These are phyloP conservation scores for Ceratocystis eucalypticola DNA, from an alignment of 2,329 filamentous ascomycete genomes.

Conservation along the genomic window DNA sequence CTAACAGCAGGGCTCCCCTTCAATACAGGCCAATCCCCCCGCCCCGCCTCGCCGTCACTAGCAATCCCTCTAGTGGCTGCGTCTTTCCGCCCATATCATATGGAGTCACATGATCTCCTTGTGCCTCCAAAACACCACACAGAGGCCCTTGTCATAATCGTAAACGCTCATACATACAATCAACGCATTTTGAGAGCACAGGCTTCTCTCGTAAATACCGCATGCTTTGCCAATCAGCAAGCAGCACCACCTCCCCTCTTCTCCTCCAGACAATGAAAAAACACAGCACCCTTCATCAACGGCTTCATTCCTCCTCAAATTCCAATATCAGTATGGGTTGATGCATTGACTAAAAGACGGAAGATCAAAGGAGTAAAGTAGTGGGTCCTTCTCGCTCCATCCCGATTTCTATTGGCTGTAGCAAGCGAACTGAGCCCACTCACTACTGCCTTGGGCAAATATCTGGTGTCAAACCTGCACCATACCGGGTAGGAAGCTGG, in stretches of 20 bases:
- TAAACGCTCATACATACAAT: not conserved
- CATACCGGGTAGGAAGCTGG: not conserved
- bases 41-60: too few relatives aligned
- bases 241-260: not conserved
- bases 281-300: not conserved
- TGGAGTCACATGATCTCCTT: too few relatives aligned
- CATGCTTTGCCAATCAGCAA: not conserved
- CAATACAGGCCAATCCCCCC: too few relatives aligned
- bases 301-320: not conserved
- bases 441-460: not conserved
- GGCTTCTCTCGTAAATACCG: not conserved
- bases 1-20: too few relatives aligned
- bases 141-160: not conserved
- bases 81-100: too few relatives aligned
- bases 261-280: not conserved
- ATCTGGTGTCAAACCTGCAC: not conserved
- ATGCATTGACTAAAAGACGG: not conserved
- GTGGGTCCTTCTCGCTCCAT: slow-evolving; percentile 14
- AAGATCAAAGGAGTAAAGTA: not conserved
- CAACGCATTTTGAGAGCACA: not conserved
- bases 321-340: not conserved
- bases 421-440: slow-evolving; percentile 18
- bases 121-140: too few relatives aligned
- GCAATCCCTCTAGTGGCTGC: too few relatives aligned
- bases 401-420: slow-evolving; percentile 16